Evolutionary conservation across 768 basidiomycete genomes (phyloP), one percentile per base, ranked within the genome.

Genomic region (Rhodotorula toruloides): DNA sequence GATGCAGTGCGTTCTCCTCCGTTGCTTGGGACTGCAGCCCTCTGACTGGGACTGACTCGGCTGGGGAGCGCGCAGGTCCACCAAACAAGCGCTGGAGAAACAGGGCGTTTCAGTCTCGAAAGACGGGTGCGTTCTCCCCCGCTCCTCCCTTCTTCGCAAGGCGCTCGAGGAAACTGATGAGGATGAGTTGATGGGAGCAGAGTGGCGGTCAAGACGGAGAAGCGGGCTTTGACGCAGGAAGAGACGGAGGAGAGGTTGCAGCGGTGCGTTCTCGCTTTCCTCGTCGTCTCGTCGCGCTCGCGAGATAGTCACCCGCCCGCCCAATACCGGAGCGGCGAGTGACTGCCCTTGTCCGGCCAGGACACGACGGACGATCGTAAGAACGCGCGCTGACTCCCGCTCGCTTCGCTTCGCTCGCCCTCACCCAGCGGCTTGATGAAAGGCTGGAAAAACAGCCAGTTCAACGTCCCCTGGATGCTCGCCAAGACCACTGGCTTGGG

Each of bases 241-340:
- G 64, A 70, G 58, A 65, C 63, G 16, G 63, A 57, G 31, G 68
- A 69, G 44, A 44, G 43, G 36, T 10, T 69, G 29, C 68, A 69
- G 34, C 37, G 59, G 68, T 69, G 36, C 56, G 63, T 42, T 11
- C 36, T 37, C 43, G 17, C 22, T 22, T 3, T 22, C 22, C 39
- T 14, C 29, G 9, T 32, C n/a, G 13, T 6, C 21, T 34, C 25
- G 17, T 31, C 21, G 4, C 50, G 3, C 21, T 10, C 3, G n/a
- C n/a, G n/a, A n/a, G n/a, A n/a, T n/a, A n/a, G n/a, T n/a, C n/a
- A n/a, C n/a, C n/a, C n/a, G n/a, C n/a, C n/a, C n/a, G n/a, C n/a
- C n/a, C n/a, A n/a, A n/a, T n/a, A n/a, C n/a, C n/a, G n/a, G n/a
- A n/a, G n/a, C n/a, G n/a, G n/a, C n/a, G n/a, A n/a, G n/a, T n/a